Percentiles rank a stretch among this genome's conserved stretches.
These are phyloP conservation scores for Thelephora terrestris DNA, from an alignment of 1,284 basidiomycete species.

Conservation along the genomic window DNA sequence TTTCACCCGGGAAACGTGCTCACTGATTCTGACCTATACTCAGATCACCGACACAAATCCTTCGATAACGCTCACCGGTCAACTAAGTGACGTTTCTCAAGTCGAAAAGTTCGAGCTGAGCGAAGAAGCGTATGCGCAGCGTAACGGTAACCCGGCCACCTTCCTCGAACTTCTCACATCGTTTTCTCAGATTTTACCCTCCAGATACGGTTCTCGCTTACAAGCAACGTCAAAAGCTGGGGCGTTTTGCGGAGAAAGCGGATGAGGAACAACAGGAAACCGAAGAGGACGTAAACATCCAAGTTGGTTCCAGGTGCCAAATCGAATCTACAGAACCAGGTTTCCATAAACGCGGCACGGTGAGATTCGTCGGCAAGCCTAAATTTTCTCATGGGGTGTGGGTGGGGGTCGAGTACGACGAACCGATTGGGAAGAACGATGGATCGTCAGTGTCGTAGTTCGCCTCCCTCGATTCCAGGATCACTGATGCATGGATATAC, in stretches of 20 bases:
- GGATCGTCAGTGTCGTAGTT: constrained; percentile 61
- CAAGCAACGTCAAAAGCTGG: constrained; percentile 84
- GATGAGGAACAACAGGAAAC: constrained; percentile 12
- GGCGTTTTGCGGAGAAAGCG: constrained; percentile 62
- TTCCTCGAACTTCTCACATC: not conserved
- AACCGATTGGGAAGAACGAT: constrained; percentile 93
- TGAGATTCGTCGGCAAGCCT: constrained; percentile 78
- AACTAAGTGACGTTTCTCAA: constrained; percentile 75
- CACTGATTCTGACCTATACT: not conserved
- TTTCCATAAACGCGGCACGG: constrained; percentile 70
- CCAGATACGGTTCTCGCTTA: constrained; percentile 86
- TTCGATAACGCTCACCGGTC: constrained; percentile 60
- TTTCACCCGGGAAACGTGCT: too few species aligned
- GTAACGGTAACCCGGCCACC: constrained; percentile 47
- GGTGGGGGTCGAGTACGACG: constrained; percentile 95
- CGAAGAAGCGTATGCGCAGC: constrained; percentile 71
- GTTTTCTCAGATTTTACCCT: not conserved
- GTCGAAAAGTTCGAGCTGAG: constrained; percentile 93
- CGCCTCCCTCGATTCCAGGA: not conserved
- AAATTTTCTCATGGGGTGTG: constrained; percentile 73
- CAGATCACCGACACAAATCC: constrained; percentile 79
- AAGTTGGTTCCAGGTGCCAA: constrained; percentile 72
- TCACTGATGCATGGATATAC: constrained; percentile 6
- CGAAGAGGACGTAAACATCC: constrained; percentile 35
- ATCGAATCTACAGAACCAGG: constrained; percentile 61